Base-by-base conservation (phyloP, 1,284 basidiomycete genomes). In the Ustilago xerochloae region DNA sequence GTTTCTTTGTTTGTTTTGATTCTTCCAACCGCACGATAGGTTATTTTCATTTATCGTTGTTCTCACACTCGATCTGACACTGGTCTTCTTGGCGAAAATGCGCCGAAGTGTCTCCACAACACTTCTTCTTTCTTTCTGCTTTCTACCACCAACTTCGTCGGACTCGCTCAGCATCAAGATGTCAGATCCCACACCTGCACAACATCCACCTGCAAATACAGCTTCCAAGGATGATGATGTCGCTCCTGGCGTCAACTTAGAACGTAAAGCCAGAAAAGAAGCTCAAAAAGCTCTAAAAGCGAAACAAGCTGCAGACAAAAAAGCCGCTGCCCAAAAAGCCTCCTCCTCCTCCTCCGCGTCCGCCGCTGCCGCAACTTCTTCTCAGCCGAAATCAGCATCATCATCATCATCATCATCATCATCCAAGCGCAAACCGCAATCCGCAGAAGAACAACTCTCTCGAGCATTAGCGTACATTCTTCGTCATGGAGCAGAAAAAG, bases 401-500 rank as follows among this genome's bases (percentile, higher is more conserved):
- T 56, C 61, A 4, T 6, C 33, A 15, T 10, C 30, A 13, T 10
- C 18, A 49, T 24, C 16, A 18, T 28, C 16, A 62, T 54, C n/a
- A 15, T 3, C 18, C 16, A 29, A 22, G 18, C 29, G 43, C 0
- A 47, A 38, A n/a, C 22, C 54, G 1, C 49, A 55, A 47, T 61
- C 53, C 3, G 39, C 46, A 32, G 20, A 35, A 6, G 67, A 76
- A n/a, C 78, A 85, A 22, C 85, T 91, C 20, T 92, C 91, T 18
- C 93, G 94, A 82, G 91, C 92, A 0, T 85, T 96, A 0, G 90
- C 92, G 0, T 95, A 92, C 87, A 88, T 96, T 26, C 87, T 96
- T 5, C 88, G 93, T 3, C 93, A 96, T 84, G 92, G 92, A 0
- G 92, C 92, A 0, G 87, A 89, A 74, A 89, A 90, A 54, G 91